Conservation (phyloP, 306 rosid genomes). For the Ormosia emarginata region DNA sequence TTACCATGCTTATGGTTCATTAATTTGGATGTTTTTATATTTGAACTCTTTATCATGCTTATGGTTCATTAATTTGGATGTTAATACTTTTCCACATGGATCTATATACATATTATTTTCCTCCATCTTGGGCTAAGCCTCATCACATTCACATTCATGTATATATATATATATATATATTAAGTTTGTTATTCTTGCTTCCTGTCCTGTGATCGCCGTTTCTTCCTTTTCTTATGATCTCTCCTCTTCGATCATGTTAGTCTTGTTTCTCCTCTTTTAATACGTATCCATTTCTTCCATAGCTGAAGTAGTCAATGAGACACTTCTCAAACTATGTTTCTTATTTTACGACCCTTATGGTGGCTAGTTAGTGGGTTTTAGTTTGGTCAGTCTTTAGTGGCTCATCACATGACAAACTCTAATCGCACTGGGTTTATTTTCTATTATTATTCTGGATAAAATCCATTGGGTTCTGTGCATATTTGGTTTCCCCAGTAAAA, state of each 20-base stretch:
- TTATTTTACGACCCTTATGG: slow-evolving; percentile 1
- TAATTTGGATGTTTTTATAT: slow-evolving; percentile 11
- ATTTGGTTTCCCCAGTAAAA: slow-evolving; percentile 44
- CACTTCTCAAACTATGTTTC: slow-evolving; percentile 31
- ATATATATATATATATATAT: no score
- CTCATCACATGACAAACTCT: slow-evolving; percentile 49
- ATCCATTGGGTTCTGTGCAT: slow-evolving; percentile 38
- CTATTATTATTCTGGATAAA: slow-evolving; percentile 24
- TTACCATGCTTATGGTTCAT: slow-evolving; percentile 25
- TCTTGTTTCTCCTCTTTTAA: slow-evolving; percentile 22
- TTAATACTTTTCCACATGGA: slow-evolving; percentile 31
- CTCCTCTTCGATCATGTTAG: slow-evolving; percentile 21
- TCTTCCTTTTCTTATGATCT: not conserved
- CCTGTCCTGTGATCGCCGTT: slow-evolving; percentile 7
- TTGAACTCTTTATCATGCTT: slow-evolving; percentile 33
- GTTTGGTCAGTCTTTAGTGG: slow-evolving; percentile 17
- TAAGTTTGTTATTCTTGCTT: not conserved
- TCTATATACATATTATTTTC: slow-evolving; percentile 29
- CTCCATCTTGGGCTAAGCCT: slow-evolving; percentile 41
- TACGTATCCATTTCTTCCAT: slow-evolving; percentile 15
- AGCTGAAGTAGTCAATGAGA: slow-evolving; percentile 23
- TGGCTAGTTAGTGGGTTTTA: not conserved
- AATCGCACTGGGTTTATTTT: slow-evolving; percentile 9
- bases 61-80: slow-evolving; percentile 11
- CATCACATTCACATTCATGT: slow-evolving; percentile 26